These are phyloP conservation scores for Cytospora schulzeri DNA, from an alignment of 2,329 filamentous ascomycete genomes.

Conservation along the genomic window DNA sequence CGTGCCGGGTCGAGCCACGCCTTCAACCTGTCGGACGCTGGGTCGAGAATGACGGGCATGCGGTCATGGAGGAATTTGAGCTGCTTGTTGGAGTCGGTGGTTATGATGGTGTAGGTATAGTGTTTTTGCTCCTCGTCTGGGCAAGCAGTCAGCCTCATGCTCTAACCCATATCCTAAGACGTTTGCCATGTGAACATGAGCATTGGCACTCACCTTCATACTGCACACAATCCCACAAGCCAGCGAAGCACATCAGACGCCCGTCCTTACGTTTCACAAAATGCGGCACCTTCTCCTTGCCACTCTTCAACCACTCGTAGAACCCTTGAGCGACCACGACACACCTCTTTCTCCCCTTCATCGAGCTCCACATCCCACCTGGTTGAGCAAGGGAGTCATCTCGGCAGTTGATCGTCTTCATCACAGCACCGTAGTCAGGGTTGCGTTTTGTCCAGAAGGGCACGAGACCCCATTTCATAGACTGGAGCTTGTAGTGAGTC, in stretches of 20 bases:
- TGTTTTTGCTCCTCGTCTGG: constrained; percentile 61
- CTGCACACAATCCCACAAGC: constrained; percentile 85
- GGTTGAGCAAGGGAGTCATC: constrained; percentile 79
- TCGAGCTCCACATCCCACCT: constrained; percentile 85
- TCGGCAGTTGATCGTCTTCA: constrained; percentile 94
- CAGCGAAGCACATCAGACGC: constrained; percentile 83
- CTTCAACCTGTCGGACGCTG: constrained; percentile 68
- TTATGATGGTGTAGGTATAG: constrained; percentile 94
- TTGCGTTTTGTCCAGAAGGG: constrained; percentile 91
- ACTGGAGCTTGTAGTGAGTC: constrained; percentile 77
- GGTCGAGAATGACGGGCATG: constrained; percentile 91
- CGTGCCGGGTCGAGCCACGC: constrained; percentile 78
- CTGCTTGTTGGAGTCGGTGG: constrained; percentile 81
- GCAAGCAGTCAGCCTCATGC: constrained; percentile 16
- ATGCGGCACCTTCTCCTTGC: constrained; percentile 80
- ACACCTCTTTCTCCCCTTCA: constrained; percentile 89
- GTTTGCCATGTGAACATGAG: neutral
- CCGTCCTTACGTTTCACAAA: constrained; percentile 82
- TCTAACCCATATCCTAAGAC: neutral
- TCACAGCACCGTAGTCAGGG: constrained; percentile 73
- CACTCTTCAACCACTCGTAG: constrained; percentile 92
- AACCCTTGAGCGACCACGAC: constrained; percentile 89
- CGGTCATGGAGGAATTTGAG: constrained; percentile 87
- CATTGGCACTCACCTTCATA: constrained; percentile 65
- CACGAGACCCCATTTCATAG: constrained; percentile 95